These are phyloP conservation scores for Xanthoconium stramineum DNA, from an alignment of 768 basidiomycete genomes.

Conservation along the genomic window DNA sequence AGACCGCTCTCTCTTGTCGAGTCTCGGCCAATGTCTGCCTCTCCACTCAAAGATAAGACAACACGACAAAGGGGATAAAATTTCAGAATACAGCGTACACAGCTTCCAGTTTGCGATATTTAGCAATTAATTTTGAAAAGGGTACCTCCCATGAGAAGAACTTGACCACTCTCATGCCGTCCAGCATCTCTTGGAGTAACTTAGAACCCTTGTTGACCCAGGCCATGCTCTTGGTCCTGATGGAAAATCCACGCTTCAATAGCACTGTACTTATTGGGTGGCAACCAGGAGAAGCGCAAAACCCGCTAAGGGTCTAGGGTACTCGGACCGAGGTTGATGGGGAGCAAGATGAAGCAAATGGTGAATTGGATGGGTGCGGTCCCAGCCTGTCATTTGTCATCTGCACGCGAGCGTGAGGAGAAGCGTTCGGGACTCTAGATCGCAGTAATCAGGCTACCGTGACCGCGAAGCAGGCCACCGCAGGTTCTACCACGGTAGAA, in stretches of 20 bases:
- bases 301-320: constrained; percentile 53
- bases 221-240: constrained; percentile 71
- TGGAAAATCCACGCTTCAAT: constrained; percentile 60
- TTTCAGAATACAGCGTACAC: constrained; percentile 37
- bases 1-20: too few relatives aligned
- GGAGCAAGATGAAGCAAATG: constrained; percentile 71
- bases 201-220: constrained; percentile 93
- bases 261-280: constrained; percentile 64
- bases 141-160: constrained; percentile 87
- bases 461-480: constrained; percentile 79
- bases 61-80: constrained; percentile 5
- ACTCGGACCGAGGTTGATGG: constrained; percentile 66
- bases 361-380: constrained; percentile 72
- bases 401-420: constrained; percentile 72
- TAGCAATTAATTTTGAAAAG: constrained; percentile 71
- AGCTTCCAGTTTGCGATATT: constrained; percentile 78
- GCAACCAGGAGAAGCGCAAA: constrained; percentile 64
- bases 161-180: constrained; percentile 91
- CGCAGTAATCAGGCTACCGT: constrained; percentile 83
- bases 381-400: constrained; percentile 86
- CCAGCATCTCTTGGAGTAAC: constrained; percentile 83
- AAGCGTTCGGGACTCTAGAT: constrained; percentile 79
- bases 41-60: not conserved
- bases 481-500: constrained; percentile 73
- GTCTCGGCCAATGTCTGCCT: too few relatives aligned